Evolutionary conservation across 2,329 filamentous ascomycete species (phyloP), one percentile per base, ranked within the genome.

Genomic region (Sphaerostilbella broomeana): DNA sequence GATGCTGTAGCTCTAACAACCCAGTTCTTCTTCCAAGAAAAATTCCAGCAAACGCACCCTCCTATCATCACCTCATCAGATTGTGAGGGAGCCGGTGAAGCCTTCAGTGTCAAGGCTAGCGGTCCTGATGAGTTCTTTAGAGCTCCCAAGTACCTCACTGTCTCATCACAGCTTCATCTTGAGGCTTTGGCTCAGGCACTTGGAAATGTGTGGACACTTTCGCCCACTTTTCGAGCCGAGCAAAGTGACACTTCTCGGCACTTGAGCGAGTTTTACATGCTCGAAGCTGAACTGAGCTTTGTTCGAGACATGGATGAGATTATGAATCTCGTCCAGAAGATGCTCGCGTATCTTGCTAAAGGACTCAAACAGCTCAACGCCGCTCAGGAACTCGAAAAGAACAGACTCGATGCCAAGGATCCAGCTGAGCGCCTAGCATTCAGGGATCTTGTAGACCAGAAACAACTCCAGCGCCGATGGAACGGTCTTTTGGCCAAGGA

Each of bases 191-290:
- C 89, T 0, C 88, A 94, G 53, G 81, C 89, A 15, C 73, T 95
- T 20, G 86, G 86, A 26, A 86, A 84, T 51, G 92, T 97, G 6
- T 98, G 92, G 89, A 85, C 89, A 1, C 66, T 98, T 9, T 92
- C 89, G 4, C 92, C 92, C 3, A 94, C 88, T 0, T 98, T 98
- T 57, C 79, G 92, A 25, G 92, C 92, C 4, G 92, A 95, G 61
- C 81, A 81, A 57, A 95, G 88, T 62, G 89, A 97, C 56, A 97
- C 92, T 0, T 81, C 88, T 5, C 80, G 92, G 19, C 92, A 98
- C 63, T 70, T 98, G 45, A 95, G 87, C 66, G 92, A 98, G 57
- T 97, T 98, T 55, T 97, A 97, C 65, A 97, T 98, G 92, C 75
- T 98, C 3, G 92, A 98, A 63, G 89, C 82, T 12, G 92, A 98